Conservation (phyloP, 768 basidiomycete species). For the Tylopilus cervinicoccineus region DNA sequence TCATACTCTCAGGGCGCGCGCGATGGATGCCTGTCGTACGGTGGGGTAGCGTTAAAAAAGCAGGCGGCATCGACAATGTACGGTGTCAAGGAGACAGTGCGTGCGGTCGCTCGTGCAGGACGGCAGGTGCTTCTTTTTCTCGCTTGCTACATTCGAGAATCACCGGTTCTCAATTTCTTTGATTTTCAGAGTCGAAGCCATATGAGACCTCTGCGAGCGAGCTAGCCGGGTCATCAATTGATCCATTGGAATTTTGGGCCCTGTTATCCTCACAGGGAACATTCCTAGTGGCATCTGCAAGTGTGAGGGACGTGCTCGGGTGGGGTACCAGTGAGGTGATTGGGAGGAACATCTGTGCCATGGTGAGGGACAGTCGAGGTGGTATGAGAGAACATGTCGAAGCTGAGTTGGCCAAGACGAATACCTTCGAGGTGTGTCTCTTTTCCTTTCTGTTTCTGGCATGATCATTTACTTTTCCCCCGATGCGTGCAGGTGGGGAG, state of each 20-base stretch:
- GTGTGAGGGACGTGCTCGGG: constrained; percentile 61
- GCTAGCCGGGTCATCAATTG: background rate
- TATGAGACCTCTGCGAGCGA: background rate
- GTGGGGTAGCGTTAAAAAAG: constrained; percentile 55
- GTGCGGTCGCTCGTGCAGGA: background rate
- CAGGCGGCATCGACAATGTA: constrained; percentile 35
- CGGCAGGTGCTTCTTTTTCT: constrained; percentile 22
- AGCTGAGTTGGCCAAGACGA: constrained; percentile 25
- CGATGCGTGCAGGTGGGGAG: background rate
- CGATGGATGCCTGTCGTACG: constrained; percentile 57
- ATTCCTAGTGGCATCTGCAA: constrained; percentile 48
- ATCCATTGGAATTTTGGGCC: constrained; percentile 49
- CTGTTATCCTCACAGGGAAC: constrained; percentile 42
- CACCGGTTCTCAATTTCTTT: background rate
- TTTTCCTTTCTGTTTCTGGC: background rate
- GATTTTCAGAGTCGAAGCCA: constrained; percentile 5
- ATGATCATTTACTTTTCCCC: background rate
- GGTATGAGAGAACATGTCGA: constrained; percentile 21
- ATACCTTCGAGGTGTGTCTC: constrained; percentile 15
- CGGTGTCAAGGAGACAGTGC: background rate
- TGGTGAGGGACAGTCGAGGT: constrained; percentile 29
- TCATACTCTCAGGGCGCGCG: constrained; percentile 82
- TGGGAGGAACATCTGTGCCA: constrained; percentile 41
- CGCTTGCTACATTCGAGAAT: background rate
- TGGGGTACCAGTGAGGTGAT: constrained; percentile 52